Evolutionary conservation across 352 stramenopile genomes (phyloP).

Genomic region (Aphanomyces invadans): DNA sequence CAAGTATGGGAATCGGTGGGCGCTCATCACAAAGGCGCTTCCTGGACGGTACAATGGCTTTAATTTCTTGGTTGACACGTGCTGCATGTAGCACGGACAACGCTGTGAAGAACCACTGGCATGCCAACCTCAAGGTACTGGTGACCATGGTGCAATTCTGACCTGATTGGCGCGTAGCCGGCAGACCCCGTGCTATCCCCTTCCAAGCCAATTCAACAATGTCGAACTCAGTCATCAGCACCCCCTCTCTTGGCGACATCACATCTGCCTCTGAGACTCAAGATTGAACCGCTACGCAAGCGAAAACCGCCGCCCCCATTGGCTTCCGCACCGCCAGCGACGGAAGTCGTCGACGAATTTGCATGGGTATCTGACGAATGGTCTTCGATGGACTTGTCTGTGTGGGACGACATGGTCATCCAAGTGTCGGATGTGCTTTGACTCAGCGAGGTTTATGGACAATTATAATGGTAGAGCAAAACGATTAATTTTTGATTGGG

Average conservation of each 20-base stretch:
- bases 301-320: background rate
- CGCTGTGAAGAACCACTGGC: constrained; percentile 96
- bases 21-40: constrained; percentile 1
- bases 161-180: background rate
- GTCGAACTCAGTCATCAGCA: background rate
- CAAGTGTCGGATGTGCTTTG: constrained; percentile 5
- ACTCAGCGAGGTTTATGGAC: too few species aligned
- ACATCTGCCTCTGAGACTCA: background rate
- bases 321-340: background rate
- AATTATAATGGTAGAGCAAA: too few species aligned
- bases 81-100: constrained; percentile 85
- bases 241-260: background rate
- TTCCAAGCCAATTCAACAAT: background rate
- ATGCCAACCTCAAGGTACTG: constrained; percentile 56
- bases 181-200: background rate
- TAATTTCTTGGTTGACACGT: too few species aligned
- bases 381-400: background rate
- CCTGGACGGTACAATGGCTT: constrained; percentile 11
- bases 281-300: background rate
- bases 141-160: background rate
- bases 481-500: too few species aligned
- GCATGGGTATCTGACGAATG: constrained; percentile 7
- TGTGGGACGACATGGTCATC: constrained; percentile 11
- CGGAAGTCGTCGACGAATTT: constrained; percentile 4
- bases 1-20: constrained; percentile 9